These are phyloP conservation scores for Batrachochytrium dendrobatidis DNA, from an alignment of 371 early-diverging fungal species.

Conservation along the genomic window DNA sequence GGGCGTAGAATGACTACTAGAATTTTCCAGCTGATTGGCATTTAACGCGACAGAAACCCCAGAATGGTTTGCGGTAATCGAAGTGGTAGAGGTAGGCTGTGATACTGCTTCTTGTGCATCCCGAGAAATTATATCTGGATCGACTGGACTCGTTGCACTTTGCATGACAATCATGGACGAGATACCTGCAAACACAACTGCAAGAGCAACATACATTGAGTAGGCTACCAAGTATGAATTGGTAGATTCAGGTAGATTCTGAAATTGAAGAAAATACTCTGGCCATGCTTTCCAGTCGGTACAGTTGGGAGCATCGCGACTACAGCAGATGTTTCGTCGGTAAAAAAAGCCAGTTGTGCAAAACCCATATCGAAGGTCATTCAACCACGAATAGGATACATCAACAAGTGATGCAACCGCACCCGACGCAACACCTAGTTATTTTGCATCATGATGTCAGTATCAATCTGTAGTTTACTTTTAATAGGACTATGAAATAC, in stretches of 20 bases:
- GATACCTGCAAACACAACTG: conserved; percentile 12
- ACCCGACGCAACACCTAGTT: conserved; percentile 57
- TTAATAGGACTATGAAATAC: conserved; percentile 1
- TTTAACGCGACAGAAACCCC: conserved; percentile 3
- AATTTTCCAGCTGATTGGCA: conserved; percentile 1
- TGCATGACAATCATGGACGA: conserved; percentile 32
- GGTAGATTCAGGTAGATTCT: conserved; percentile 20
- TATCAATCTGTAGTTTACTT: not conserved
- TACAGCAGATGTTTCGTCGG: conserved; percentile 7
- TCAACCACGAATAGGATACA: conserved; percentile 69
- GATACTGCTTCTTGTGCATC: conserved; percentile 3
- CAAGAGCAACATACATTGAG: conserved; percentile 9
- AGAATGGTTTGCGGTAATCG: not conserved
- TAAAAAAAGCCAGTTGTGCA: conserved; percentile 41
- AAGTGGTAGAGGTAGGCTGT: no score
- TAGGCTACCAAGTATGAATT: not conserved
- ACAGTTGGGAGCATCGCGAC: conserved; percentile 11
- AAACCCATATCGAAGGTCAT: conserved; percentile 75
- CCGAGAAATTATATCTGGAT: not conserved
- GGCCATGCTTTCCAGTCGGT: conserved; percentile 52
- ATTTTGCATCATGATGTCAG: not conserved
- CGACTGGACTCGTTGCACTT: not conserved
- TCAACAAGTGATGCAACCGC: conserved; percentile 78
- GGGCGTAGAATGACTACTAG: not conserved
- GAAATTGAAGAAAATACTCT: conserved; percentile 22